These are phyloP conservation scores for Tolypocladium sp. DNA, from an alignment of 2,329 filamentous ascomycete species.

Conservation along the genomic window DNA sequence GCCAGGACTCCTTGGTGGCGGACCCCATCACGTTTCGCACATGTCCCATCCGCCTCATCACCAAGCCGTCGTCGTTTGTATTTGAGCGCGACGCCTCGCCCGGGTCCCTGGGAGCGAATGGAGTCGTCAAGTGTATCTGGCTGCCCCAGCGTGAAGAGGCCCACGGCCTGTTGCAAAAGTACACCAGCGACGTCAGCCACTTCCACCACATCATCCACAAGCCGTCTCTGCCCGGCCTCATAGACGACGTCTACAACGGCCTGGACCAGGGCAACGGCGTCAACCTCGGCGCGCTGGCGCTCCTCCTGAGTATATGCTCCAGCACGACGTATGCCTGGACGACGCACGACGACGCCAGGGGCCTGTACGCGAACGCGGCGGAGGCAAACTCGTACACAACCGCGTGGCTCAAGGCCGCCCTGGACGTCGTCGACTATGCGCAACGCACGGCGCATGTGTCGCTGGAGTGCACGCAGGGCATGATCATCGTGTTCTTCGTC, in stretches of 20 bases:
- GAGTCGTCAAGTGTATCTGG: slow-evolving; percentile 24
- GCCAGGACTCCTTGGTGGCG: slow-evolving; percentile 17
- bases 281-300: slow-evolving; percentile 14
- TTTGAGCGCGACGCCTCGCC: slow-evolving; percentile 15
- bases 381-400: slow-evolving; percentile 19
- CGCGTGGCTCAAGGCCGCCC: slow-evolving; percentile 23
- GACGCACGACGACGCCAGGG: slow-evolving; percentile 13
- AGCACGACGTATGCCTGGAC: slow-evolving; percentile 23
- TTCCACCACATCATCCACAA: slow-evolving; percentile 22
- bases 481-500: slow-evolving; percentile 26
- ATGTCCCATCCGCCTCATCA: slow-evolving; percentile 22
- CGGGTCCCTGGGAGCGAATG: slow-evolving; percentile 11
- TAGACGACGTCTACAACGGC: slow-evolving; percentile 20
- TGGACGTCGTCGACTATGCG: slow-evolving; percentile 24
- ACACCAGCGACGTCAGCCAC: slow-evolving; percentile 17
- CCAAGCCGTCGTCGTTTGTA: slow-evolving; percentile 21
- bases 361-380: slow-evolving; percentile 14
- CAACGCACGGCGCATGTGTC: slow-evolving; percentile 17
- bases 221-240: slow-evolving; percentile 15
- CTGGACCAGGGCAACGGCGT: slow-evolving; percentile 13
- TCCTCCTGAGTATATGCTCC: slow-evolving; percentile 20
- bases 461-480: slow-evolving; percentile 26
- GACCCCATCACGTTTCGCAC: slow-evolving; percentile 22
- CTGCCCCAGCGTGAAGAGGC: slow-evolving; percentile 21
- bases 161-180: slow-evolving; percentile 19